phyloP scores from a whole-genome alignment of 1,139 yeast species.

The Lodderomyces theae region DNA sequence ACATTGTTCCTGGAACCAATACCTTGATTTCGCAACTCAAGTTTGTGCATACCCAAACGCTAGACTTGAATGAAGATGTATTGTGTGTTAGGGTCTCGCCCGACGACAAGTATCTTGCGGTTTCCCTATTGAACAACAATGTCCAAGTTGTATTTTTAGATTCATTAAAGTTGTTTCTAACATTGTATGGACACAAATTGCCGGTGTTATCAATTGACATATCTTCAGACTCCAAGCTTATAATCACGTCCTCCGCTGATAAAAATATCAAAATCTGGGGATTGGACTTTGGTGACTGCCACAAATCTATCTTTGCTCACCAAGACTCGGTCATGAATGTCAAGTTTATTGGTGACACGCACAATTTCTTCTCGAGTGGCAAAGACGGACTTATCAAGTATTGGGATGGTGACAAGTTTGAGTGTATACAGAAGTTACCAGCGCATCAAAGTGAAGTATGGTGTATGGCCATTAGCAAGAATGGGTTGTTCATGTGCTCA shows the following conservation, averaged over 20 bases:
- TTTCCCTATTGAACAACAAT: constrained; percentile 84
- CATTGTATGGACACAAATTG: constrained; percentile 91
- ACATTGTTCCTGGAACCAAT: constrained; percentile 66
- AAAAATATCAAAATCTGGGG: constrained; percentile 98
- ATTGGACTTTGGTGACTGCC: constrained; percentile 97
- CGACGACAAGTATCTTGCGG: constrained; percentile 73
- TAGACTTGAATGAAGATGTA: constrained; percentile 85
- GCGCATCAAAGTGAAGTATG: constrained; percentile 94
- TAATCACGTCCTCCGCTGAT: constrained; percentile 93
- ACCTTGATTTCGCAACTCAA: constrained; percentile 53
- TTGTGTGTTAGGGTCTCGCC: constrained; percentile 81
- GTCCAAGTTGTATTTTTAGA: constrained; percentile 91
- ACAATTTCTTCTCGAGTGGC: constrained; percentile 85
- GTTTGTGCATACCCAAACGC: constrained; percentile 70
- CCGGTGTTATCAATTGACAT: constrained; percentile 92
- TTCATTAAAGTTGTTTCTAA: constrained; percentile 78
- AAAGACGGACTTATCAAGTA: constrained; percentile 88
- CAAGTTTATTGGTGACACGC: constrained; percentile 75
- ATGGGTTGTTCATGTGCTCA: constrained; percentile 74
- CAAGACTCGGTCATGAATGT: constrained; percentile 94
- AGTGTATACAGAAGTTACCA: constrained; percentile 80
- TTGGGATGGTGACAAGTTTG: constrained; percentile 98
- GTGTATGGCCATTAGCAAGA: constrained; percentile 74
- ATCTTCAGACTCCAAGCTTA: constrained; percentile 78
- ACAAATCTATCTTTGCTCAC: constrained; percentile 92